These are phyloP conservation scores for Fusarium drepaniforme DNA, from an alignment of 2,329 filamentous ascomycete species.

Conservation along the genomic window DNA sequence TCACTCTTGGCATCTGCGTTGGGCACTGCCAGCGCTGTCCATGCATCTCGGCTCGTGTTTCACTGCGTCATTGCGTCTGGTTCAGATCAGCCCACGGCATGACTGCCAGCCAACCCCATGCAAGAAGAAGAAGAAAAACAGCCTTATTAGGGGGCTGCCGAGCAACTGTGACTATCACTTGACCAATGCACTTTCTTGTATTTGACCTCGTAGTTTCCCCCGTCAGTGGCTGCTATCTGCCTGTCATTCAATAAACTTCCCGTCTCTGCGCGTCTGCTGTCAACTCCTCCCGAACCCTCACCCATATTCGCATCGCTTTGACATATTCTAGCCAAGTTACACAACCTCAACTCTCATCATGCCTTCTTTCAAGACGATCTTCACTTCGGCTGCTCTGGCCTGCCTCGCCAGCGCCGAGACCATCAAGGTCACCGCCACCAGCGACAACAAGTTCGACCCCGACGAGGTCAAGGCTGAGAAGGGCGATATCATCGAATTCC, in stretches of 20 bases:
- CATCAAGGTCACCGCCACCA: constrained; percentile 50
- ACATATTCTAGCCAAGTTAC: background rate
- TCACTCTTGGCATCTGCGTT: constrained; percentile 20
- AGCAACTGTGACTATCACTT: constrained; percentile 29
- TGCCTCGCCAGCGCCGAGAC: constrained; percentile 47
- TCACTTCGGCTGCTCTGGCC: constrained; percentile 42
- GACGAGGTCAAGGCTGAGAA: constrained; percentile 47
- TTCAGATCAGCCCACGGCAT: constrained; percentile 2
- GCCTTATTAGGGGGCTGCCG: constrained; percentile 20
- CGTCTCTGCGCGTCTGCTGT: background rate
- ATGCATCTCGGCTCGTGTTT: constrained; percentile 14
- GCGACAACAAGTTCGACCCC: constrained; percentile 50
- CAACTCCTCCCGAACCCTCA: background rate
- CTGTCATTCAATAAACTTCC: background rate
- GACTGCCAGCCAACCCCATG: constrained; percentile 7
- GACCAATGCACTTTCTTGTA: constrained; percentile 16
- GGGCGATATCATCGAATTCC: constrained; percentile 53
- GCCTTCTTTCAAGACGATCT: constrained; percentile 44
- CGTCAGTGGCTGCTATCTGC: background rate
- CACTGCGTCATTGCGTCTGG: constrained; percentile 6
- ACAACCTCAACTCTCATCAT: constrained; percentile 31
- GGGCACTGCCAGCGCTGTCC: background rate
- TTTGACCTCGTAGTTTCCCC: constrained; percentile 5
- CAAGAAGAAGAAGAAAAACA: constrained; percentile 21
- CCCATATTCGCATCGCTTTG: background rate